These are phyloP conservation scores for Solanum sejunctum DNA, from an alignment of 257 asterid species.

Conservation along the genomic window DNA sequence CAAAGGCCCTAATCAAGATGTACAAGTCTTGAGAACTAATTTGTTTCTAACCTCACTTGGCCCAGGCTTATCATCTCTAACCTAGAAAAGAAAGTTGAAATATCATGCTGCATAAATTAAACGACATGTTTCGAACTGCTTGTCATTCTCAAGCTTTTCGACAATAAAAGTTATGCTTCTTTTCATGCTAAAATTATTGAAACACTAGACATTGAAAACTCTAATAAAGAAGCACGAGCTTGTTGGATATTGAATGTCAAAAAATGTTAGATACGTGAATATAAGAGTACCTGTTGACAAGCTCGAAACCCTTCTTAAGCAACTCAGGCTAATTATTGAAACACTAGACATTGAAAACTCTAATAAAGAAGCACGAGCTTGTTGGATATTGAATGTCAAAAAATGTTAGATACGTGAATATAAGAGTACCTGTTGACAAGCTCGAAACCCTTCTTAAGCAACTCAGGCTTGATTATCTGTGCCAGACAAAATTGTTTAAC, in stretches of 20 bases:
- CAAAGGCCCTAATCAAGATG: background rate
- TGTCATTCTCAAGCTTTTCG: background rate
- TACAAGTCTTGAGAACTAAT: background rate
- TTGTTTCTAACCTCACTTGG: background rate
- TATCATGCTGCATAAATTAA: background rate
- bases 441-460: constrained; percentile 89
- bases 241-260: background rate
- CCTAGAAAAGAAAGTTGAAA: background rate
- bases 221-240: background rate
- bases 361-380: background rate
- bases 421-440: constrained; percentile 59
- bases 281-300: constrained; percentile 54
- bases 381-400: background rate
- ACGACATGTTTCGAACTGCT: background rate
- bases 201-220: background rate
- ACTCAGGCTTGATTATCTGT: constrained; percentile 79
- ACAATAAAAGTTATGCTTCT: background rate
- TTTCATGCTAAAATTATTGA: background rate
- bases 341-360: background rate
- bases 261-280: background rate
- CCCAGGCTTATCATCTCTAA: background rate
- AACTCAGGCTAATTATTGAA: constrained; percentile 13
- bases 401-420: background rate
- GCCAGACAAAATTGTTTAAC: background rate
- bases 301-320: constrained; percentile 87